These are phyloP conservation scores for Cornus kousa DNA, from an alignment of 148 eudicot genomes.

Conservation along the genomic window DNA sequence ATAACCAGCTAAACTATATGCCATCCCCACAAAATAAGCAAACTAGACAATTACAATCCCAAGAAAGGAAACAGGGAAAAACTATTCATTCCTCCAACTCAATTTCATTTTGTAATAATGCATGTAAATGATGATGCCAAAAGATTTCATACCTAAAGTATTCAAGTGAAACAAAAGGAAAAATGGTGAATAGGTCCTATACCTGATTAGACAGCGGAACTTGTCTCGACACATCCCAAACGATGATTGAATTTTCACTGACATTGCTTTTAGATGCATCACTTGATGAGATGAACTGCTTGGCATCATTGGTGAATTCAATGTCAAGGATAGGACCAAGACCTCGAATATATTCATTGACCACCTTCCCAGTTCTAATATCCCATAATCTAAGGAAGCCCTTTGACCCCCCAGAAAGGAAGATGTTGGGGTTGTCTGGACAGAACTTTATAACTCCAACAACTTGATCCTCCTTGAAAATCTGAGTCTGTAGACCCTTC, in stretches of 20 bases:
- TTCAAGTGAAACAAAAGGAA: neutral
- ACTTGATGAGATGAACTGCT: constrained; percentile 76
- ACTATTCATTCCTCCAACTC: no score
- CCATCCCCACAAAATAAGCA: no score
- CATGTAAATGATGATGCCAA: constrained; percentile 4
- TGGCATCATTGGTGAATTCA: constrained; percentile 67
- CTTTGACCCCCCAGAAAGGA: constrained; percentile 85
- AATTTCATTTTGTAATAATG: neutral
- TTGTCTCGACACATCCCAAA: constrained; percentile 87
- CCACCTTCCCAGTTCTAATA: constrained; percentile 59
- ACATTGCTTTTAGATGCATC: constrained; percentile 71
- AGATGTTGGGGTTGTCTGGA: constrained; percentile 67
- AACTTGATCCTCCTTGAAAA: constrained; percentile 73
- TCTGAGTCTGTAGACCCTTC: constrained; percentile 63
- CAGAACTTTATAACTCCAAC: constrained; percentile 70
- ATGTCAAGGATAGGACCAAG: constrained; percentile 80
- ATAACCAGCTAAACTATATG: no score
- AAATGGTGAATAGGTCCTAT: constrained; percentile 5
- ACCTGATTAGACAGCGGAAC: constrained; percentile 93
- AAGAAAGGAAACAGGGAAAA: no score
- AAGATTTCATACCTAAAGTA: neutral
- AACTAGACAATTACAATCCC: no score
- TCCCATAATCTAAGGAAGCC: constrained; percentile 86
- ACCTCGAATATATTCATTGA: constrained; percentile 59
- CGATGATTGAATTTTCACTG: constrained; percentile 83